Base-by-base conservation (phyloP, 1,284 basidiomycete genomes). In the Cryptococcus sp. region DNA sequence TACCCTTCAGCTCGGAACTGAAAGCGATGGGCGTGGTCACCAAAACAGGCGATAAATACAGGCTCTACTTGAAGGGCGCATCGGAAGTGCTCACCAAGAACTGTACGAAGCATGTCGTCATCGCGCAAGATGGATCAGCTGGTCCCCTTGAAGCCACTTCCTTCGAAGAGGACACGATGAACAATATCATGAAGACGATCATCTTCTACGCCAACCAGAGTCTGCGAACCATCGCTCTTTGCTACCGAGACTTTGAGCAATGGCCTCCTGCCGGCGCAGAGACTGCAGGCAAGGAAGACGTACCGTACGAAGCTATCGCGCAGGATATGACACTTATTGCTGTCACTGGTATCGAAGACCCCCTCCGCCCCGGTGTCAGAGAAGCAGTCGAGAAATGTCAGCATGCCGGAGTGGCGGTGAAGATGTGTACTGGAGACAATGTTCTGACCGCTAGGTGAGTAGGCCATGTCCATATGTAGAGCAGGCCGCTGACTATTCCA, bases 361-460 rank as follows among this genome's bases (percentile, higher is more conserved):
- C 95, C 39, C 84, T 99, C 5, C 90, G 95, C 44, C 84, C 86
- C 1, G 93, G 93, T 74, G 94, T 99, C 19, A 85, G 85, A 8
- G 85, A 93, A 15, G 93, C 94, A 25, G 95, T 99, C 25, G 82
- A 84, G 51, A 87, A 90, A 64, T 97, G 93, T 75, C 86, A 86
- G 68, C 84, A 83, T 56, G 95, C 96, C 42, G 94, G 94, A 67
- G 93, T 99, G n/a, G 84, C 85, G 31, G 88, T 99, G 81, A 98
- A 97, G 82, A 99, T 99, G 94, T 96, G 92, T 78, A 98, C 95
- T 0, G 95, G 94, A 73, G 95, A 99, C 80, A 99, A 98, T 69
- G 90, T 94, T 50, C 84, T 98, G 47, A 95, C 93, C 7, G 81
- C 81, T 35, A 66, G 70, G 52, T 59, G 48, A 22, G 44, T 53